phyloP scores from a whole-genome alignment of 202 grass and related monocot species.

The Dendrocalamus latiflorus region DNA sequence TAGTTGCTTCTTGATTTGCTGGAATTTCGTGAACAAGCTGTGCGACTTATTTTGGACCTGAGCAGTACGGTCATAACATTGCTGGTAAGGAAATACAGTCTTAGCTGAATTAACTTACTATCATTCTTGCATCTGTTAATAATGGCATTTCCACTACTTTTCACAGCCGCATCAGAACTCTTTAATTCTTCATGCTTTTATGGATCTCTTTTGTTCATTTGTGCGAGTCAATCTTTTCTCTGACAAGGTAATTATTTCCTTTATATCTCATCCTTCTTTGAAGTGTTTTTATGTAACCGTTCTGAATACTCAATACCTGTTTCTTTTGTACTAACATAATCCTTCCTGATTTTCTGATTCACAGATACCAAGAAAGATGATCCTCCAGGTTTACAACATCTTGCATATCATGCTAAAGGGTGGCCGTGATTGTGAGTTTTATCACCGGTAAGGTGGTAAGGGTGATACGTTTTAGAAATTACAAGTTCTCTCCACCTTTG shows the following conservation, averaged over 20 bases:
- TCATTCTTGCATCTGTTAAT: neutral
- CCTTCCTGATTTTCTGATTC: conserved; percentile 20
- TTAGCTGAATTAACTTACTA: neutral
- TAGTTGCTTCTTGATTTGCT: conserved; percentile 96
- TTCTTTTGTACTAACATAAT: too few species aligned
- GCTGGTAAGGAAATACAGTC: conserved; percentile 52
- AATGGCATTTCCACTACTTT: conserved; percentile 30
- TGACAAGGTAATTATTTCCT: conserved; percentile 55
- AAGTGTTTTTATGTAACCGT: neutral
- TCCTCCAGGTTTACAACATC: conserved; percentile 93
- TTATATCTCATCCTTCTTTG: conserved; percentile 23
- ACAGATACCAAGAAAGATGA: conserved; percentile 99
- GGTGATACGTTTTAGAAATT: neutral
- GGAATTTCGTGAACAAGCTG: conserved; percentile 94
- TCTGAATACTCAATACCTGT: neutral
- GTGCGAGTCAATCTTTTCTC: conserved; percentile 95
- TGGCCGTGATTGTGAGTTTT: conserved; percentile 95
- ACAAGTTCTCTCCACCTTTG: conserved; percentile 14
- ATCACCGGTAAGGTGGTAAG: conserved; percentile 91
- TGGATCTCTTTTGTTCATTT: conserved; percentile 97
- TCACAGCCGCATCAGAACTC: conserved; percentile 94
- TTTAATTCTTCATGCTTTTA: conserved; percentile 97
- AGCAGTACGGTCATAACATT: conserved; percentile 99
- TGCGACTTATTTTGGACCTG: conserved; percentile 90
- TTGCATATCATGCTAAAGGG: conserved; percentile 82